A percentile compares a stretch with the other conserved stretches of the same genome.
These are phyloP conservation scores for Emmonsiellopsis sp. DNA, from an alignment of 2,329 filamentous ascomycete species.

Conservation along the genomic window DNA sequence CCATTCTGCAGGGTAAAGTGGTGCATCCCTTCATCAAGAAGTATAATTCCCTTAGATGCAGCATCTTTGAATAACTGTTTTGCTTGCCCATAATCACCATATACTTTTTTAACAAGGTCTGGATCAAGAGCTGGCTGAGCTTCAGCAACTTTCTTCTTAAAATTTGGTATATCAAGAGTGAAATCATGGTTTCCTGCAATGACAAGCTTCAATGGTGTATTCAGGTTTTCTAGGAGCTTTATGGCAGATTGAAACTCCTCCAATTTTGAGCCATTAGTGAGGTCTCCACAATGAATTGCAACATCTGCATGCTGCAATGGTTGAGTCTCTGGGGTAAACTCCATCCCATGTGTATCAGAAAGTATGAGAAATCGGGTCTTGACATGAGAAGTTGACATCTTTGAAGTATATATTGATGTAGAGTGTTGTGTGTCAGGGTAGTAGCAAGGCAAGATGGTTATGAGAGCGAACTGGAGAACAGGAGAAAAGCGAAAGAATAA, in stretches of 20 bases:
- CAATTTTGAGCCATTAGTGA: constrained; percentile 36
- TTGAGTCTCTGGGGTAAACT: constrained; percentile 12
- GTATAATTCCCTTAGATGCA: constrained; percentile 31
- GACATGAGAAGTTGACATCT: constrained; percentile 12
- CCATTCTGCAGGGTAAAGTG: constrained; percentile 42
- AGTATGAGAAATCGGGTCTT: constrained; percentile 36
- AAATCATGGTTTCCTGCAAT: constrained; percentile 50
- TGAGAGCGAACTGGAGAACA: no score
- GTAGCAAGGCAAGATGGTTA: no score
- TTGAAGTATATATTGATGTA: no score
- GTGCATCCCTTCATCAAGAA: constrained; percentile 44
- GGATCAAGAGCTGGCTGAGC: constrained; percentile 18
- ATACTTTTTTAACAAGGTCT: constrained; percentile 23
- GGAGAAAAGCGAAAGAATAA: no score
- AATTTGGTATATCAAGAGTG: constrained; percentile 30
- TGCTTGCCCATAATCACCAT: constrained; percentile 32
- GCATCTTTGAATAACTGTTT: constrained; percentile 31
- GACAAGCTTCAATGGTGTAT: constrained; percentile 43
- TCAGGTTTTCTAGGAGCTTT: constrained; percentile 31
- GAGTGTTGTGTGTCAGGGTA: no score
- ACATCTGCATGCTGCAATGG: constrained; percentile 36
- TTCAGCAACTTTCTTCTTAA: constrained; percentile 24
- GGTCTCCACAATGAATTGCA: constrained; percentile 45
- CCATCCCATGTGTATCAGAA: constrained; percentile 37
- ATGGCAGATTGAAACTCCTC: constrained; percentile 35